phyloP scores from a whole-genome alignment of 225 moss, liverwort and hornwort genomes.

The Rhytidiadelphus loreus region DNA sequence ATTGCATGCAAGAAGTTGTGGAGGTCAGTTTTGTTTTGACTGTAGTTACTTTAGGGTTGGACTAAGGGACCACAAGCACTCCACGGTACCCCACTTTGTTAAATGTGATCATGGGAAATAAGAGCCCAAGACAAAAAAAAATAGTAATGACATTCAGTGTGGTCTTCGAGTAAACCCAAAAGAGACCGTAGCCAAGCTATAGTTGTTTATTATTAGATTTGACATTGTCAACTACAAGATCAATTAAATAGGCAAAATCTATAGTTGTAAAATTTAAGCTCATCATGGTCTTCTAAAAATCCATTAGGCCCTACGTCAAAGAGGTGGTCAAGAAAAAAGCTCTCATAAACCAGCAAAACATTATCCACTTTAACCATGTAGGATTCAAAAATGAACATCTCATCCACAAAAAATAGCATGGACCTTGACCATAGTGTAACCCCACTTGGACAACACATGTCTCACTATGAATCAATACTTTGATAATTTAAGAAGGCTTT shows the following conservation, averaged over 20 bases:
- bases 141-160: not conserved
- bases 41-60: not conserved
- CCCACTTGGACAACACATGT: not conserved
- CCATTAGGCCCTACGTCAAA: not conserved
- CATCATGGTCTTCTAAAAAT: not conserved
- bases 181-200: not conserved
- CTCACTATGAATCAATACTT: not conserved
- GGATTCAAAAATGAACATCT: not conserved
- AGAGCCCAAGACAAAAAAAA: not conserved
- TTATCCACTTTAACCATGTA: not conserved
- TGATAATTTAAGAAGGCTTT: not conserved
- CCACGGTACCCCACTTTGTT: not conserved
- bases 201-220: not conserved
- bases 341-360: not conserved
- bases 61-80: not conserved
- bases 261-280: not conserved
- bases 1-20: rapidly evolving
- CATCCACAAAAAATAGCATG: not conserved
- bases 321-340: rapidly evolving
- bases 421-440: not conserved
- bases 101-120: not conserved
- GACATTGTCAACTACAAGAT: no score
- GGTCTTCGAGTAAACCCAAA: not conserved
- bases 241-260: not conserved
- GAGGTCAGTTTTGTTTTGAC: not conserved